phyloP scores from a whole-genome alignment of 345 rosid species.

The Pseudoturritis turrita region DNA sequence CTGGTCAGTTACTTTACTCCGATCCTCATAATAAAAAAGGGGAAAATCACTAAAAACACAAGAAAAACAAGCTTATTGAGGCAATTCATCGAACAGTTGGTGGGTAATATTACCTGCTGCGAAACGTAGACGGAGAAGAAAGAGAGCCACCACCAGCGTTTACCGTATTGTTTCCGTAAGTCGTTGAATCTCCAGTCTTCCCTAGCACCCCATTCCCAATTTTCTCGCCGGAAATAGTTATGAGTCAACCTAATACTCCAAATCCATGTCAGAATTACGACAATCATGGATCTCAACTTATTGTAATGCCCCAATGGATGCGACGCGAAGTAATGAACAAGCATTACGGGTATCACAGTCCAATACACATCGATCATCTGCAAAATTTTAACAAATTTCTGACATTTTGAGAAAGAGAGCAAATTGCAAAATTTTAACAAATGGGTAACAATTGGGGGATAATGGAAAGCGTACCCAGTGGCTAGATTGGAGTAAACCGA shows the following conservation, averaged over 20 bases:
- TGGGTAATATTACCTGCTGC: slow-evolving; percentile 61
- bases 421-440: neutral
- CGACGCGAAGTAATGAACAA: slow-evolving; percentile 69
- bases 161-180: slow-evolving; percentile 74
- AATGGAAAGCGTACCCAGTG: slow-evolving; percentile 60
- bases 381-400: neutral
- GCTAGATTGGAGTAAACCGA: slow-evolving; percentile 65
- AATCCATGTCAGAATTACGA: slow-evolving; percentile 57
- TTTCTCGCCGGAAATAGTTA: slow-evolving; percentile 90
- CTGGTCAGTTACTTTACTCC: neutral
- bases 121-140: slow-evolving; percentile 79
- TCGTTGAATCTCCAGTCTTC: slow-evolving; percentile 97
- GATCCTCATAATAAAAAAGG: neutral
- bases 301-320: slow-evolving; percentile 63
- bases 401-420: neutral
- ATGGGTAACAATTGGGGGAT: neutral
- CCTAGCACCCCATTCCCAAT: slow-evolving; percentile 95
- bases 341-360: slow-evolving; percentile 87
- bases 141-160: slow-evolving; percentile 93
- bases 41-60: neutral
- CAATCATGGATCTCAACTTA: slow-evolving; percentile 62
- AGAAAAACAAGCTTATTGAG: slow-evolving; percentile 18
- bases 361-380: slow-evolving; percentile 96
- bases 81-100: slow-evolving; percentile 42
- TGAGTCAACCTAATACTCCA: slow-evolving; percentile 86